Evolutionary conservation across 192 early-diverging fungal species (phyloP), one percentile per base, ranked within the genome.

Genomic region (Blastocladiella britannica): DNA sequence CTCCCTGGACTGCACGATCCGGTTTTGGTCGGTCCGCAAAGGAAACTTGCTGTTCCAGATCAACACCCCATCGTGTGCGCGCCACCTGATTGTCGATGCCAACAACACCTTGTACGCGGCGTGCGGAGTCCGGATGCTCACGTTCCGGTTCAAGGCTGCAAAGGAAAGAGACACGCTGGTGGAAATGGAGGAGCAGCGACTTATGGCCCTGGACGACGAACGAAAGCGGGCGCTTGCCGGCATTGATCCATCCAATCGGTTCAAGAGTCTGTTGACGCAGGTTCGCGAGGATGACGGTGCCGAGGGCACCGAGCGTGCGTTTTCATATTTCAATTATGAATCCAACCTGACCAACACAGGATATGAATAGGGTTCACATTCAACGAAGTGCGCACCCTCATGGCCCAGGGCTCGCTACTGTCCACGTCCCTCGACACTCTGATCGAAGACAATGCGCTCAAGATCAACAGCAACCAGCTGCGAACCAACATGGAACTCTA

Each of bases 31-130:
- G 7, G 63, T 60, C 20, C 59, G 75, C n/a, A 27, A 71, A 29
- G 77, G 77, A 1, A 73, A 77, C 29, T 63, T 73, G n/a, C 65
- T 80, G 5, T 80, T 80, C 58, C 77, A 80, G 51, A 77, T 80
- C 58, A 80, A 80, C 58, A 56, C 70, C 6, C 77, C 77, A 22
- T 67, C 67, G 25, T 61, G 72, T 5, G 68, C 72, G 20, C 57
- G 65, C 25, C 29, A 52, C 8, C 55, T 77, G 9, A 20, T 54
- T 7, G 63, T 75, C 9, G 67, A 63, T 53, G 56, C 52, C 18
- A 58, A 56, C 18, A 59, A 68, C 31, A 62, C 62, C 8, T 47
- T 77, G 53, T 71, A 66, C 53, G 53, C 59, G 24, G 57, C 62
- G 0, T 77, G 76, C 56, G 59, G 64, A 51, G 74, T 76, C 56